phyloP scores from a whole-genome alignment of 768 basidiomycete genomes.

The Peribolospora kevripleyi region DNA sequence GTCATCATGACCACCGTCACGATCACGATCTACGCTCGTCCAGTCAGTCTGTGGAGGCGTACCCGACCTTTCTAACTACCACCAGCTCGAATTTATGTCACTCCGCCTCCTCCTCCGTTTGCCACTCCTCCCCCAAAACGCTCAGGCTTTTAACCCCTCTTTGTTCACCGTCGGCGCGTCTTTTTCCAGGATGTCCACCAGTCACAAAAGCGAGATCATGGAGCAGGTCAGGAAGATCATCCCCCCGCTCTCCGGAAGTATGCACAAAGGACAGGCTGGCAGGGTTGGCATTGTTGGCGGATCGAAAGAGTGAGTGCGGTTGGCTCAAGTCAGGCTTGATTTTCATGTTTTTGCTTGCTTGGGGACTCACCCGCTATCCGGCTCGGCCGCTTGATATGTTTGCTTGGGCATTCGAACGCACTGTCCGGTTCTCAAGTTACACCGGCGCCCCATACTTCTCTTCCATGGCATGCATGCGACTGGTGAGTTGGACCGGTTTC shows the following conservation, averaged over 20 bases:
- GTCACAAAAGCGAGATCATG: constrained; percentile 21
- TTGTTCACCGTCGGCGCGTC: too few species aligned
- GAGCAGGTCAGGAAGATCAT: constrained; percentile 59
- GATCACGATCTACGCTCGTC: too few species aligned
- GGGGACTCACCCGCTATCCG: not conserved
- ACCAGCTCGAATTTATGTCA: too few species aligned
- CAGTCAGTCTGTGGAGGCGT: too few species aligned
- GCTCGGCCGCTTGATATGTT: not conserved
- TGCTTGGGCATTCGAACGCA: not conserved
- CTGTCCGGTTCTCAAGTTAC: constrained; percentile 33
- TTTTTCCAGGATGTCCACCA: too few species aligned
- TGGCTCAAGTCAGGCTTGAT: not conserved
- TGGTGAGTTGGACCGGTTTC: constrained; percentile 26
- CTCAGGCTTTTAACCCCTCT: too few species aligned
- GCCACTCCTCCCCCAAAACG: too few species aligned
- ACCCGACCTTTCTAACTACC: too few species aligned
- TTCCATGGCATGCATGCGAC: constrained; percentile 63
- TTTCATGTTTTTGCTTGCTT: not conserved
- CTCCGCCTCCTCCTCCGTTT: too few species aligned
- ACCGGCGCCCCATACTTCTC: constrained; percentile 94
- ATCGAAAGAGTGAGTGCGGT: constrained; percentile 49
- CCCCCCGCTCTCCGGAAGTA: constrained; percentile 61
- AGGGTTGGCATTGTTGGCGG: constrained; percentile 82
- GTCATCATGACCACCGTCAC: too few species aligned
- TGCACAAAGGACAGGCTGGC: constrained; percentile 93